Base-by-base conservation (phyloP, 202 grass and related monocot genomes). In the Carex sylvatica region DNA sequence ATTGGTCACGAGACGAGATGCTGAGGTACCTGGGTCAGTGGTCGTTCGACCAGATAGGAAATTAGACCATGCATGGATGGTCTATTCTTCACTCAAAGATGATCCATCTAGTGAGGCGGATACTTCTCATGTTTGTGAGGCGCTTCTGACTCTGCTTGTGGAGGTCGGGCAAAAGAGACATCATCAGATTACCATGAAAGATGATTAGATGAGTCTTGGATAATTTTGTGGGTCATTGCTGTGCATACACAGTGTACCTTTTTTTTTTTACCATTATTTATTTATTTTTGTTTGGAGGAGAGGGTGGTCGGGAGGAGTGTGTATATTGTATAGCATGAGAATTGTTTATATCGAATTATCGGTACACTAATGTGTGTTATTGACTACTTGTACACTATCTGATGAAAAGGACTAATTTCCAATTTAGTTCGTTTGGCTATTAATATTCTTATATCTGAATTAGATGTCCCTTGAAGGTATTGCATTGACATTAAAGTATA, bases 11-110 rank as follows among this genome's bases (percentile, higher is more conserved):
- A 85, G 92, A 42, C 86, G 79, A 67, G 92, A 95, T 82, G 95
- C 90, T 5, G 95, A 98, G 60, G 89, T 98, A 59, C 92, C 95
- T 3, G 90, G 92, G 9, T 98, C 92, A 20, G 82, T 93, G 62
- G 87, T 60, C 3, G 87, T 95, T 77, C 86, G 89, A 10, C 95
- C 89, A 33, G 87, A 89, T 31, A 56, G 84, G 63, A 98, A 95
- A 85, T 75, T 95, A 14, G 95, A 98, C 67, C 92, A 98, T 80
- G 91, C 92, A 13, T 95, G 95, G 95, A 98, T 98, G 92, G 92
- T 95, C 36, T 98, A 95, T 81, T 93, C 91, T 7, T 90, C 92
- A 3, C 63, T 88, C 16, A 98, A 89, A 23, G 86, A 98, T 6
- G 90, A 93, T 13, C 86, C 89, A 2, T 54, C 53, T 35, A 88